phyloP scores from a whole-genome alignment of 2,329 filamentous ascomycete genomes.

The Lachnellula subtilissima region DNA sequence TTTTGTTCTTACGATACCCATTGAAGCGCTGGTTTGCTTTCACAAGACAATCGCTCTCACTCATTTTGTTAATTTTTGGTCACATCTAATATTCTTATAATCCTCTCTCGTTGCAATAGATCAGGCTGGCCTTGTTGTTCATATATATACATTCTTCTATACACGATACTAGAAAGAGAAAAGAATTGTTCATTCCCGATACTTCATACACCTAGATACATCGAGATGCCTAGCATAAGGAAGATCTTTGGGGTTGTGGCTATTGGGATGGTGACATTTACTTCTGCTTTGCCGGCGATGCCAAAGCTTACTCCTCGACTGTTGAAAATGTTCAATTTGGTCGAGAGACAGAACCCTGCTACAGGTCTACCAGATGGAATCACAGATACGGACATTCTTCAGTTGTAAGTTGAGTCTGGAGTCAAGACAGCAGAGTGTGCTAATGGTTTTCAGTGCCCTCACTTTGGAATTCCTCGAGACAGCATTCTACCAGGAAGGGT shows the following conservation, averaged over 20 bases:
- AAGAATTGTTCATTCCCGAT: not conserved
- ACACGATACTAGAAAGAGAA: not conserved
- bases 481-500: conserved; percentile 67
- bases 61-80: conserved; percentile 20
- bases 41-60: conserved; percentile 24
- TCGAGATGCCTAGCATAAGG: conserved; percentile 30
- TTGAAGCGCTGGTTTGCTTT: conserved; percentile 34
- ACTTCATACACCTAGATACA: not conserved
- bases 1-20: conserved; percentile 19
- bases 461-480: conserved; percentile 73
- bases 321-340: conserved; percentile 15
- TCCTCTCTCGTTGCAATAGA: conserved; percentile 21
- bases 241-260: conserved; percentile 24
- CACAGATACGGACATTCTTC: conserved; percentile 47
- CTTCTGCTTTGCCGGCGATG: conserved; percentile 26
- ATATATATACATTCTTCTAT: conserved; percentile 15
- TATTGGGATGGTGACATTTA: conserved; percentile 23
- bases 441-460: conserved; percentile 48
- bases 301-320: conserved; percentile 24
- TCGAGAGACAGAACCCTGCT: conserved; percentile 24
- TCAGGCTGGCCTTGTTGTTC: conserved; percentile 31
- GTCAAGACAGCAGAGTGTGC: conserved; percentile 7
- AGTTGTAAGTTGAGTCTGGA: conserved; percentile 40
- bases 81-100: conserved; percentile 19
- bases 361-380: conserved; percentile 35